Conservation (phyloP, 805 yeast genomes). For the Yarrowia sp. region DNA sequence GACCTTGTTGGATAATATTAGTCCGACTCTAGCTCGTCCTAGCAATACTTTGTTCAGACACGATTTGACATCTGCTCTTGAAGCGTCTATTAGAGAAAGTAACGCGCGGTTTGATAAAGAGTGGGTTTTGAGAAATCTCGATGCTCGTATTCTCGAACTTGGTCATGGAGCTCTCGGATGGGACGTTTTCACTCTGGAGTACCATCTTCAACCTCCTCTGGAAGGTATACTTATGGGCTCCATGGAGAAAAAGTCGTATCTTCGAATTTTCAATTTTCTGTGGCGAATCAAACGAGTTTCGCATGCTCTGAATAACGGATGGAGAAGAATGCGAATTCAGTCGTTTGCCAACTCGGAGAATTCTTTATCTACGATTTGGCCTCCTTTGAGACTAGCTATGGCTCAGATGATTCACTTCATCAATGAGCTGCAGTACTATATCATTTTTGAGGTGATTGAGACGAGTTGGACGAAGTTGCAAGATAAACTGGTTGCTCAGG, state of each 20-base stretch:
- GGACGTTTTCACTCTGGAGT: constrained; percentile 91
- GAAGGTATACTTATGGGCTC: constrained; percentile 55
- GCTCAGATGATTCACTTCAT: constrained; percentile 39
- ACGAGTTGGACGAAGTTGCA: constrained; percentile 40
- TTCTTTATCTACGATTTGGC: not conserved
- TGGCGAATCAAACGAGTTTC: constrained; percentile 73
- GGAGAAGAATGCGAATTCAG: constrained; percentile 42
- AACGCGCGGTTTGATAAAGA: constrained; percentile 40
- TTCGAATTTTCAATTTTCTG: constrained; percentile 78
- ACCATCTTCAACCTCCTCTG: constrained; percentile 51
- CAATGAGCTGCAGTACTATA: constrained; percentile 40
- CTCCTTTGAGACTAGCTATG: not conserved
- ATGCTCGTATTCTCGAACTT: constrained; percentile 76
- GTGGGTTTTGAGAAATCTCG: constrained; percentile 55
- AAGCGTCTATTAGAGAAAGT: constrained; percentile 54
- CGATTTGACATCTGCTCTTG: constrained; percentile 61
- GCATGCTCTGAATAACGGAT: constrained; percentile 49
- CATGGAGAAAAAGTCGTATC: constrained; percentile 51
- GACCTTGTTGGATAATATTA: constrained; percentile 55
- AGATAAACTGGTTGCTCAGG: constrained; percentile 30
- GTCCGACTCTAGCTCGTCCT: constrained; percentile 54
- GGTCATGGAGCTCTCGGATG: constrained; percentile 78
- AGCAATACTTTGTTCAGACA: constrained; percentile 63
- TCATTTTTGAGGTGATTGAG: constrained; percentile 42
- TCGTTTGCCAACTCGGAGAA: not conserved